These are phyloP conservation scores for Wickerhamiella australiensis DNA, from an alignment of 805 yeast species.

Conservation along the genomic window DNA sequence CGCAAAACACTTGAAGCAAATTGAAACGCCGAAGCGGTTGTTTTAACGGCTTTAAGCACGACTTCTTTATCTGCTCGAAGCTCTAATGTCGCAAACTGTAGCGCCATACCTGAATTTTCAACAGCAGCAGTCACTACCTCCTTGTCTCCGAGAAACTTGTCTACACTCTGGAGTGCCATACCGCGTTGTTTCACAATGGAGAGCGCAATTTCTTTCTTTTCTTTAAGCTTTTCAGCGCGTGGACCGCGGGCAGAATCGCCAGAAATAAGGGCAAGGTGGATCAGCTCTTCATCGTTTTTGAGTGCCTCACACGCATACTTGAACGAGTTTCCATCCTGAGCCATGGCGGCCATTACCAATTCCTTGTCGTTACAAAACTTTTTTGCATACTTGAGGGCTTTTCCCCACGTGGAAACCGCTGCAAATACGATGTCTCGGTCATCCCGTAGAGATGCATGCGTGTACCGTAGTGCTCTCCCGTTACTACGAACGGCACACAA, in stretches of 20 bases:
- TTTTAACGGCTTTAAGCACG: background rate
- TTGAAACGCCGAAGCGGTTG: background rate
- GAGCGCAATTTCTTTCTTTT: background rate
- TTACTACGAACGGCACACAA: background rate
- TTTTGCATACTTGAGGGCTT: background rate
- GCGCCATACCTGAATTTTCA: background rate
- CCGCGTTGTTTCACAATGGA: background rate
- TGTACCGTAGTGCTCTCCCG: background rate
- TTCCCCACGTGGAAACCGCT: conserved; percentile 3
- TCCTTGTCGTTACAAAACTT: background rate
- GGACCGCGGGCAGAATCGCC: background rate
- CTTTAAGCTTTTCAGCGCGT: background rate
- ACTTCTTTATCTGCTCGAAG: conserved; percentile 1
- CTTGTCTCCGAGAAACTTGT: background rate
- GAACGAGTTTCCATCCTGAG: background rate
- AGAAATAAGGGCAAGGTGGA: background rate
- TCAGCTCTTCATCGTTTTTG: background rate
- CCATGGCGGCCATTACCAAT: background rate
- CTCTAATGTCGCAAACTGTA: background rate
- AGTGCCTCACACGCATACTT: background rate
- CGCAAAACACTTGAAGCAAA: conserved; percentile 1
- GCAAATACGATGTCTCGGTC: background rate
- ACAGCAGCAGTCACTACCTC: conserved; percentile 4
- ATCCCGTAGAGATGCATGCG: background rate
- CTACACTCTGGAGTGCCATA: background rate